phyloP scores from a whole-genome alignment of 495 filamentous ascomycete species.

The Trichoderma asperelloides region DNA sequence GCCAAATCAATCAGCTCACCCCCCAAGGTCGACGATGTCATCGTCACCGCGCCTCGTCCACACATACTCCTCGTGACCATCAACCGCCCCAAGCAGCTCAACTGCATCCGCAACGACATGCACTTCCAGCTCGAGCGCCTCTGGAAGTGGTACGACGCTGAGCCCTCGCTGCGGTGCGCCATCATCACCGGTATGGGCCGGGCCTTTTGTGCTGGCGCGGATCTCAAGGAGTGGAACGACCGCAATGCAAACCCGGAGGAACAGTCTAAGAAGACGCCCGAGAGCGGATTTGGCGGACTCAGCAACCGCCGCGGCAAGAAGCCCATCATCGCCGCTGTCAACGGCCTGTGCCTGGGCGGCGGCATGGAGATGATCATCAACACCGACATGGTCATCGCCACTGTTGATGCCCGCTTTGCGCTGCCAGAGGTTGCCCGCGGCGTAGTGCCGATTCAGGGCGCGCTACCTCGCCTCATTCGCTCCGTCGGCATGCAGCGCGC shows the following conservation, averaged over 20 bases:
- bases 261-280: slow-evolving; percentile 21
- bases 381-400: slow-evolving; percentile 63
- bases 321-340: slow-evolving; percentile 72
- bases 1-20: slow-evolving; percentile 20
- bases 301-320: slow-evolving; percentile 48
- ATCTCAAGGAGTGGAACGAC: slow-evolving; percentile 42
- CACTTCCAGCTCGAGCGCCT: slow-evolving; percentile 44
- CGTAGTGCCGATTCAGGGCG: slow-evolving; percentile 65
- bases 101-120: slow-evolving; percentile 43
- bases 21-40: slow-evolving; percentile 28
- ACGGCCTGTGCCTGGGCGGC: slow-evolving; percentile 66
- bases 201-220: slow-evolving; percentile 51
- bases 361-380: slow-evolving; percentile 72
- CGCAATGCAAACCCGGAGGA: slow-evolving; percentile 18
- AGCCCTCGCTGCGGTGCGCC: slow-evolving; percentile 46
- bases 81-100: slow-evolving; percentile 50
- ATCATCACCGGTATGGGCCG: slow-evolving; percentile 45
- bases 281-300: slow-evolving; percentile 40
- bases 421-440: slow-evolving; percentile 67
- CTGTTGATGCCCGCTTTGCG: slow-evolving; percentile 48
- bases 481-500: slow-evolving; percentile 60
- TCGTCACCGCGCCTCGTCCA: slow-evolving; percentile 46
- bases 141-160: slow-evolving; percentile 50
- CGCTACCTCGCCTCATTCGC: slow-evolving; percentile 62
- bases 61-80: slow-evolving; percentile 54